Evolutionary conservation across 2,329 filamentous ascomycete genomes (phyloP).

Genomic region (Hypomyces perniciosus): DNA sequence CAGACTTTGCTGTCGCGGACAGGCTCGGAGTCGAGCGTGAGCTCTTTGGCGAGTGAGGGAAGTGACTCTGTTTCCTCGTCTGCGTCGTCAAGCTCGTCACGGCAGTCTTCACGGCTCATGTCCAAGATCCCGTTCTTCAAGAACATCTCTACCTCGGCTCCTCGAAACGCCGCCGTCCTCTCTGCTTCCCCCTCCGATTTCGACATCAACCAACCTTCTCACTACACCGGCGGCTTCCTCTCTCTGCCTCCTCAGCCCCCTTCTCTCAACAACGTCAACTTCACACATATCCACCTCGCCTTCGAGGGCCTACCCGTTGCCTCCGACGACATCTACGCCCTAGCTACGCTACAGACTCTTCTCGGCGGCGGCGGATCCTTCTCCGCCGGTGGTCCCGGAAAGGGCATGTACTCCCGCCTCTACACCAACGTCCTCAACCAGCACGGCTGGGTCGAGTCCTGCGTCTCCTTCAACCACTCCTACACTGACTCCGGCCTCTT

Average conservation of each 20-base stretch:
- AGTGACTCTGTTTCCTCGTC: conserved; percentile 29
- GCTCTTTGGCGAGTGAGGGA: conserved; percentile 29
- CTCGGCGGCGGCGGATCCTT: conserved; percentile 95
- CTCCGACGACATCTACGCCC: conserved; percentile 89
- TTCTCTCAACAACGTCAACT: conserved; percentile 68
- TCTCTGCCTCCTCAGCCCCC: conserved; percentile 75
- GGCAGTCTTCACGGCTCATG: conserved; percentile 59
- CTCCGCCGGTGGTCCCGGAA: conserved; percentile 91
- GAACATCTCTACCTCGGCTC: conserved; percentile 71
- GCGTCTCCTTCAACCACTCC: conserved; percentile 92
- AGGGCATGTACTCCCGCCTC: conserved; percentile 97
- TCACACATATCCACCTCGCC: conserved; percentile 90
- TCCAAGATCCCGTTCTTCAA: conserved; percentile 88
- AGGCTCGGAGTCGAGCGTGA: conserved; percentile 53
- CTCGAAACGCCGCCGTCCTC: conserved; percentile 54
- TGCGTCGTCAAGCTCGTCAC: conserved; percentile 25
- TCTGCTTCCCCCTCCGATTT: conserved; percentile 37
- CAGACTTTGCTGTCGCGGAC: conserved; percentile 42
- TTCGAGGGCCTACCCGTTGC: conserved; percentile 92
- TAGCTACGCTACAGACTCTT: conserved; percentile 90
- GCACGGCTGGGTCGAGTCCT: conserved; percentile 94
- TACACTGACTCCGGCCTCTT: conserved; percentile 96
- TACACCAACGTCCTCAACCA: conserved; percentile 98
- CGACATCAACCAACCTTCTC: conserved; percentile 61
- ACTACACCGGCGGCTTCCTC: conserved; percentile 92